Evolutionary conservation across 2,329 filamentous ascomycete genomes (phyloP).

Genomic region (Venturia carpophila): DNA sequence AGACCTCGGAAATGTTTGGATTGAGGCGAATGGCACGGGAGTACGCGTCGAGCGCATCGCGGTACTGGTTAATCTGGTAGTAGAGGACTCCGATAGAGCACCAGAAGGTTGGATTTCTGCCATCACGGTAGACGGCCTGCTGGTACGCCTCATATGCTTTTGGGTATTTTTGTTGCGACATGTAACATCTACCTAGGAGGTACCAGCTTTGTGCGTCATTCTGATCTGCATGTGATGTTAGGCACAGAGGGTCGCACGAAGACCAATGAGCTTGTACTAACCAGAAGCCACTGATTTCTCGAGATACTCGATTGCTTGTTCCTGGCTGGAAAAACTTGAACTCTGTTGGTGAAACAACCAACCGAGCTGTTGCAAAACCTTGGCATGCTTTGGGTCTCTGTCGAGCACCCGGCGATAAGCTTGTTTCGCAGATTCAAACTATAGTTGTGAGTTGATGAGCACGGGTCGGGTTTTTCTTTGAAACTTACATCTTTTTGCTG

Average conservation of each 20-base stretch:
- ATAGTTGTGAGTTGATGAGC: constrained; percentile 25
- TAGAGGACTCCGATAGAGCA: constrained; percentile 98
- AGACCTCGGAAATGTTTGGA: constrained; percentile 97
- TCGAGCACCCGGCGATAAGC: constrained; percentile 92
- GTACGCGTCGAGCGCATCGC: constrained; percentile 94
- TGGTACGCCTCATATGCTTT: constrained; percentile 98
- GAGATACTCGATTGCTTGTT: constrained; percentile 91
- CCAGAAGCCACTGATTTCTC: constrained; percentile 93
- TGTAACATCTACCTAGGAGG: constrained; percentile 92
- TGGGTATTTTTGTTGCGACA: constrained; percentile 98
- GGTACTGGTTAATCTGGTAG: constrained; percentile 99
- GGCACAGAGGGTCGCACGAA: constrained; percentile 11
- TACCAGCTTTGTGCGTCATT: constrained; percentile 98
- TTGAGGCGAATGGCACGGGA: constrained; percentile 93
- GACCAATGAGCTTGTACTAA: constrained; percentile 35
- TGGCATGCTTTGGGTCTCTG: constrained; percentile 90
- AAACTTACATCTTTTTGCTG: constrained; percentile 91
- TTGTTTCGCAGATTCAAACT: constrained; percentile 84
- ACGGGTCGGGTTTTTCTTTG: neutral
- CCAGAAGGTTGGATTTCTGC: constrained; percentile 97
- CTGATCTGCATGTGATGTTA: constrained; percentile 56
- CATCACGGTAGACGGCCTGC: constrained; percentile 95
- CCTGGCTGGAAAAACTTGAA: constrained; percentile 82
- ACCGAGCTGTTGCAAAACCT: constrained; percentile 93
- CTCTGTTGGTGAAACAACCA: constrained; percentile 98